Percentiles rank a stretch among this genome's conserved stretches.
Evolutionary conservation across 352 stramenopile genomes (phyloP).

Genomic region (Globisporangium perplexum): DNA sequence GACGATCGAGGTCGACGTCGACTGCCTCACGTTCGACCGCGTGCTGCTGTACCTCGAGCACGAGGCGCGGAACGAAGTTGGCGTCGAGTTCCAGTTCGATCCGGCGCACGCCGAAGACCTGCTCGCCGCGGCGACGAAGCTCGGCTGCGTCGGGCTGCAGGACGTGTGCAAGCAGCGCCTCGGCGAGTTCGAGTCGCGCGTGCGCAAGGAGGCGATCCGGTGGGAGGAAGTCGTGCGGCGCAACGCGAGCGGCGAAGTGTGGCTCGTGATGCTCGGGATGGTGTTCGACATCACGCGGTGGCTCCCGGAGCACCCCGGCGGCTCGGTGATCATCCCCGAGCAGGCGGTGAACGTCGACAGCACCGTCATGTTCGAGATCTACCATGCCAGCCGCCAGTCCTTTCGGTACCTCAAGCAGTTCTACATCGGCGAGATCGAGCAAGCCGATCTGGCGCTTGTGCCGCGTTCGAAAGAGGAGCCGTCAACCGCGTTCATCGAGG

Average conservation of each 20-base stretch:
- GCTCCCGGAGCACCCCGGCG: conserved; percentile 83
- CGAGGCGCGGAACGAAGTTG: conserved; percentile 54
- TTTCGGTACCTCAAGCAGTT: conserved; percentile 91
- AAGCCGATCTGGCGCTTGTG: conserved; percentile 48
- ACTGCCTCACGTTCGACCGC: conserved; percentile 87
- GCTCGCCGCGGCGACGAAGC: conserved; percentile 51
- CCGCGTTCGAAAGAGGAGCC: conserved; percentile 42
- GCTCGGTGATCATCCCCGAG: conserved; percentile 75
- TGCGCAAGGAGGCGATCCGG: conserved; percentile 73
- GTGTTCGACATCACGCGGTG: conserved; percentile 87
- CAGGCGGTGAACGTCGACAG: conserved; percentile 87
- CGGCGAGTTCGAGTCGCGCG: conserved; percentile 76
- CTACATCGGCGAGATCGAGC: conserved; percentile 84
- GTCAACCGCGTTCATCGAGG: conserved; percentile 67
- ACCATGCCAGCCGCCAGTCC: conserved; percentile 87
- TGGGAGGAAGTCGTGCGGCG: conserved; percentile 75
- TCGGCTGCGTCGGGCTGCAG: conserved; percentile 69
- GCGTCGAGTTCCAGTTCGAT: conserved; percentile 72
- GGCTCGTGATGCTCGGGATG: conserved; percentile 87
- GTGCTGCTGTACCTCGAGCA: conserved; percentile 87
- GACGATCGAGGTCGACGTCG: conserved; percentile 66
- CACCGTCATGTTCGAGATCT: conserved; percentile 90
- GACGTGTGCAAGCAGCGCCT: conserved; percentile 71
- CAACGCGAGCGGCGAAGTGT: conserved; percentile 71
- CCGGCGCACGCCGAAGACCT: conserved; percentile 71